These are phyloP conservation scores for Silybum marianum DNA, from an alignment of 129 eudicot genomes.

Conservation along the genomic window DNA sequence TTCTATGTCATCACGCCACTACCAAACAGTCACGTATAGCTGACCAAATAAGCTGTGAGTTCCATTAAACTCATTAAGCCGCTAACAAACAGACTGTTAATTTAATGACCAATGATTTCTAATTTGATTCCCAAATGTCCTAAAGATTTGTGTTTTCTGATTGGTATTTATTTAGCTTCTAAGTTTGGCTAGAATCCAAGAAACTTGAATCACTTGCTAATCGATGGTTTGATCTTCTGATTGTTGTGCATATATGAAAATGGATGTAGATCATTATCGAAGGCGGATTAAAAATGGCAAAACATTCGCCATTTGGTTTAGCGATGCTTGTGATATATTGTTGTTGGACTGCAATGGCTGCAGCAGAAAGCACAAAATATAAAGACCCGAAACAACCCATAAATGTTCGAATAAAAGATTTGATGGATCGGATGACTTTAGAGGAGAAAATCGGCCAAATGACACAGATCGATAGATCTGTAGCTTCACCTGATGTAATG, in stretches of 20 bases:
- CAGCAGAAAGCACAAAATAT: constrained; percentile 43
- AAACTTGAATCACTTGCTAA: constrained; percentile 10
- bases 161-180: constrained; percentile 2
- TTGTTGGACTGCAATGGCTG: constrained; percentile 38
- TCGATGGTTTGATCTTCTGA: background rate
- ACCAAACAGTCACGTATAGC: too few species aligned
- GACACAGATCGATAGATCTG: constrained; percentile 70
- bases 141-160: constrained; percentile 15
- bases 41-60: too few species aligned
- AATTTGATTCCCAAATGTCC: constrained; percentile 8
- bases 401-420: constrained; percentile 54
- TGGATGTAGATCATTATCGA: background rate
- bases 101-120: background rate
- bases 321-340: constrained; percentile 50
- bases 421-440: constrained; percentile 72
- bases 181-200: background rate
- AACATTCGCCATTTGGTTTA: constrained; percentile 16
- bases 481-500: constrained; percentile 70
- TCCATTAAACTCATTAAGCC: background rate
- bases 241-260: background rate
- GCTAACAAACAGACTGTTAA: background rate
- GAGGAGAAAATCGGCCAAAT: constrained; percentile 86
- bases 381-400: constrained; percentile 65
- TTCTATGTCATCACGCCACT: too few species aligned
- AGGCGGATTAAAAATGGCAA: constrained; percentile 40